A percentile compares a stretch with the other conserved stretches of the same genome.
Conservation (phyloP, 1,284 basidiomycete genomes). For the Cystobasidiaceae sp. region DNA sequence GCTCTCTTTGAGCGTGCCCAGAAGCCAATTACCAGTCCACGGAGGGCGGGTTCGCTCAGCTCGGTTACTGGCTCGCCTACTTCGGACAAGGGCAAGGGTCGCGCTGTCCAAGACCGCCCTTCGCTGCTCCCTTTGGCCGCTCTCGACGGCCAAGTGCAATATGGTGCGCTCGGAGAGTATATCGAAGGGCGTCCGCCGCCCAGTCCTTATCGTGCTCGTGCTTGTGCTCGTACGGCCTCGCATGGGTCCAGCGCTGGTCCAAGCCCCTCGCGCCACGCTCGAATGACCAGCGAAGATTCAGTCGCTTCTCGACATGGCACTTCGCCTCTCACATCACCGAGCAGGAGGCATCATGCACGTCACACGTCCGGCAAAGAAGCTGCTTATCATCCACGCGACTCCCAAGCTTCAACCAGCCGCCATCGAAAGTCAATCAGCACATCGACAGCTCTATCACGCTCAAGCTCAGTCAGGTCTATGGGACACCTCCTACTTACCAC, state of each 20-base stretch:
- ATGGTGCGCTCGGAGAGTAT: conserved; percentile 18
- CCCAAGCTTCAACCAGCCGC: too few species aligned
- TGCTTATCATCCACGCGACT: too few species aligned
- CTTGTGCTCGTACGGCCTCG: not conserved
- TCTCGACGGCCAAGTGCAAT: not conserved
- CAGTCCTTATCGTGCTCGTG: not conserved
- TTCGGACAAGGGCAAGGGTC: conserved; percentile 34
- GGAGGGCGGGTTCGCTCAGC: conserved; percentile 44
- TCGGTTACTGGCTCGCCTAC: too few species aligned
- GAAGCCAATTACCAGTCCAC: conserved; percentile 45
- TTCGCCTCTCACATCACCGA: too few species aligned
- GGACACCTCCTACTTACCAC: conserved; percentile 12
- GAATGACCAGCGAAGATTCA: too few species aligned
- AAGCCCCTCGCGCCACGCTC: too few species aligned
- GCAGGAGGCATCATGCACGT: too few species aligned
- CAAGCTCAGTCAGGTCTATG: conserved; percentile 24
- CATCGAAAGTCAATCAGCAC: conserved; percentile 1
- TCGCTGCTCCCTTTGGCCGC: not conserved
- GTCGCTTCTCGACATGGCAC: too few species aligned
- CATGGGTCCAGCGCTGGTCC: not conserved
- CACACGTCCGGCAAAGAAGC: too few species aligned
- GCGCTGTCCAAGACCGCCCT: not conserved
- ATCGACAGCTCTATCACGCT: not conserved
- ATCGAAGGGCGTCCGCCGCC: conserved; percentile 11
- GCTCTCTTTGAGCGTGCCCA: conserved; percentile 61